phyloP scores from a whole-genome alignment of 306 rosid genomes.

The Dryas alaskensis region DNA sequence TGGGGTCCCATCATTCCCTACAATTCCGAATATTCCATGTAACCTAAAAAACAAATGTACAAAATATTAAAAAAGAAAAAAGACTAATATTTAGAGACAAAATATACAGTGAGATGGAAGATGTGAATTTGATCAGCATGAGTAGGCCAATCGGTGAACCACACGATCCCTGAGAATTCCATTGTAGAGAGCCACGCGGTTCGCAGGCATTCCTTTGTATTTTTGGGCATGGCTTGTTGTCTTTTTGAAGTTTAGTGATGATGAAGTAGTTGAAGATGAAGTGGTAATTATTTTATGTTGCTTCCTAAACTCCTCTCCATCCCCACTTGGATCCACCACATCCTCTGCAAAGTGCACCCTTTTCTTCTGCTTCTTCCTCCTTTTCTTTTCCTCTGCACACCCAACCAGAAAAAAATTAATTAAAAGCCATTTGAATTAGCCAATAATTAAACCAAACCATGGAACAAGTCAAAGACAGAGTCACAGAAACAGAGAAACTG shows the following conservation, averaged over 20 bases:
- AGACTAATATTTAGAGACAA: background rate
- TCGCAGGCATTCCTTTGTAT: slow-evolving; percentile 68
- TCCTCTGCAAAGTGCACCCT: slow-evolving; percentile 80
- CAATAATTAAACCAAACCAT: background rate
- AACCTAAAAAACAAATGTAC: background rate
- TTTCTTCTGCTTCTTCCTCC: slow-evolving; percentile 51
- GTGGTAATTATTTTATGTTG: slow-evolving; percentile 23
- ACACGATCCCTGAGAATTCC: slow-evolving; percentile 86
- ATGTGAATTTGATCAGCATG: slow-evolving; percentile 42
- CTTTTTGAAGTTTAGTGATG: slow-evolving; percentile 30
- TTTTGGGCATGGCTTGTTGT: slow-evolving; percentile 15
- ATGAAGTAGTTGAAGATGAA: slow-evolving; percentile 23
- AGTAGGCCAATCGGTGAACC: slow-evolving; percentile 59
- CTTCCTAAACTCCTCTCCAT: slow-evolving; percentile 62
- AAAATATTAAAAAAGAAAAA: background rate
- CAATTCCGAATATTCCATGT: slow-evolving; percentile 27
- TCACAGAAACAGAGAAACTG: background rate
- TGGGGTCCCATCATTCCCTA: slow-evolving; percentile 29
- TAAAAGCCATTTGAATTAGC: background rate
- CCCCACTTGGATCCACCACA: slow-evolving; percentile 62
- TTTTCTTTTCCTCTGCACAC: slow-evolving; percentile 49
- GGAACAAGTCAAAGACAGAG: background rate
- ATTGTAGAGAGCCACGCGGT: slow-evolving; percentile 74
- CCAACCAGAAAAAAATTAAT: slow-evolving; percentile 9
- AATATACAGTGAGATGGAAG: slow-evolving; percentile 10